Base-by-base conservation (phyloP, 2,329 filamentous ascomycete species). In the Rhytidhysteron rufulum region DNA sequence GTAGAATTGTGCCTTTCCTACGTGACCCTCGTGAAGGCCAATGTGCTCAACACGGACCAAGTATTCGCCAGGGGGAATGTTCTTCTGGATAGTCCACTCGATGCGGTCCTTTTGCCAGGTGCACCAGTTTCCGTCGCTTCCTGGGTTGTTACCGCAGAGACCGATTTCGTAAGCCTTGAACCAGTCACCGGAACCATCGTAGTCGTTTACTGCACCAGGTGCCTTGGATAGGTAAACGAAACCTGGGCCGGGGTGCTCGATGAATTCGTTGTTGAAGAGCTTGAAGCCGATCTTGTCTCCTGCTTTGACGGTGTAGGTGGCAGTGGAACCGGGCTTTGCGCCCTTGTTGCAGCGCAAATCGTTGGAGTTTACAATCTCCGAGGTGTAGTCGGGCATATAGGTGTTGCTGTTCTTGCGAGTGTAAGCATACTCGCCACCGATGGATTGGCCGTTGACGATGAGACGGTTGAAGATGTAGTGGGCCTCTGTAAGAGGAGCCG, bases 181-280 rank as follows among this genome's bases (percentile, higher is more conserved):
- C 62, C 62, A 65, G 34, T 61, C 59, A n/a, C 60, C 74, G 39
- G 83, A 76, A 49, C 83, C 82, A 64, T 88, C 84, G 54, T 85
- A 82, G 25, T 73, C 74, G 55, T 83, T 78, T 44, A 86, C 74
- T 60, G 80, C 83, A 63, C 83, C 78, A 46, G 85, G 71, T 42
- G 75, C 79, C 60, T 71, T 63, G 44, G 53, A 56, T 42, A 65
- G 53, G 51, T 65, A 65, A 16, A 64, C 60, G 36, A 64, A 62
- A 15, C 60, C 54, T n/a, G 60, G 61, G 18, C 62, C 60, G 10
- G 62, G 62, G 30, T 65, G 60, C 44, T 62, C 65, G 53, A 78
- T 69, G 54, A 71, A 54, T 49, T 72, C 66, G 54, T 70, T 68
- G 66, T 74, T 60, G 64, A 73, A 63, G 49, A 78, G 50, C 68